Evolutionary conservation across 345 rosid genomes (phyloP).

Genomic region (Ceriops decandra): DNA sequence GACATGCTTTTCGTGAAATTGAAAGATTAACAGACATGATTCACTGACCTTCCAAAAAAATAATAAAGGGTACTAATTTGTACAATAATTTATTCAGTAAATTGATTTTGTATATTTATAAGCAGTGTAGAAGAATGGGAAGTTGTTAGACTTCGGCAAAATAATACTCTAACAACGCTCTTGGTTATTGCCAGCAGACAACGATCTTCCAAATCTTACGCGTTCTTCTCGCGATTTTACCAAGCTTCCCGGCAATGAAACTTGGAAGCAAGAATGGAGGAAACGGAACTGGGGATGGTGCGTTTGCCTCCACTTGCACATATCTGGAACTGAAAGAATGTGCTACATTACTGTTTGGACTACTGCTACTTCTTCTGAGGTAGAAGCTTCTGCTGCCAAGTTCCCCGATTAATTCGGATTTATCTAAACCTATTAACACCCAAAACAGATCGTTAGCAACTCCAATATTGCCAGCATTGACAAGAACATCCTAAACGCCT

Average conservation of each 20-base stretch:
- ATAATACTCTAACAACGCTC: neutral
- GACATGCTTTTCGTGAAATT: no score
- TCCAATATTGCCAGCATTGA: neutral
- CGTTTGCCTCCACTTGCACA: constrained; percentile 9
- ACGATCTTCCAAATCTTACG: constrained; percentile 54
- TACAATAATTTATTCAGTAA: no score
- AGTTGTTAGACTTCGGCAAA: no score
- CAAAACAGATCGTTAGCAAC: neutral
- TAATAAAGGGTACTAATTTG: no score
- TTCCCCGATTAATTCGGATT: constrained; percentile 52
- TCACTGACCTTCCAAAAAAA: no score
- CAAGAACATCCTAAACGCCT: no score
- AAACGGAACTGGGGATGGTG: constrained; percentile 28
- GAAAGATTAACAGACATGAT: no score
- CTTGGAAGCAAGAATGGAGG: constrained; percentile 33
- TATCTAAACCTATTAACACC: constrained; percentile 51
- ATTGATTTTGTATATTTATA: no score
- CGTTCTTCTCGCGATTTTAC: constrained; percentile 51
- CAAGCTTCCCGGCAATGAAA: constrained; percentile 46
- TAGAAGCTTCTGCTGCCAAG: constrained; percentile 70
- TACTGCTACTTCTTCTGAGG: constrained; percentile 45
- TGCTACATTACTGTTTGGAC: constrained; percentile 18
- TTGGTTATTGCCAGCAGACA: constrained; percentile 46
- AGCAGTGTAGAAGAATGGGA: no score
- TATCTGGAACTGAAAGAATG: constrained; percentile 16